phyloP scores from a whole-genome alignment of 768 basidiomycete genomes.

The Amanita molliuscula region DNA sequence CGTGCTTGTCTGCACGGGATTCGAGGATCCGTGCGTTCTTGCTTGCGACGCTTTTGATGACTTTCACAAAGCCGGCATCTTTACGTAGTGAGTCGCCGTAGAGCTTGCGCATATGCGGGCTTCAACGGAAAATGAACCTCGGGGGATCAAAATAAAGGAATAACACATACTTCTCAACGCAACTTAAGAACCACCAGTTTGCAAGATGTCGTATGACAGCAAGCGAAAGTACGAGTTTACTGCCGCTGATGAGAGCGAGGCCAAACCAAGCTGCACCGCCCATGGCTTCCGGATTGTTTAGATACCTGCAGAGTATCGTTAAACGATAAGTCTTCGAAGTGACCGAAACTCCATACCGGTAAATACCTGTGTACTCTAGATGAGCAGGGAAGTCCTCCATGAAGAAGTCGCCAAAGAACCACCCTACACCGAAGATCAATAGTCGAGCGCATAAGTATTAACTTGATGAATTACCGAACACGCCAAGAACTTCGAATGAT shows the following conservation, averaged over 20 bases:
- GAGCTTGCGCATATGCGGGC: conserved; percentile 96
- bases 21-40: conserved; percentile 74
- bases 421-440: conserved; percentile 40
- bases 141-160: background rate
- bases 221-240: conserved; percentile 80
- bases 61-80: conserved; percentile 96
- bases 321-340: background rate
- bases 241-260: conserved; percentile 82
- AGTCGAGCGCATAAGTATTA: background rate
- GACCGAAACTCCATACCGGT: conserved; percentile 42
- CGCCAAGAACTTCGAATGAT: conserved; percentile 86
- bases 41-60: conserved; percentile 88
- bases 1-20: conserved; percentile 68
- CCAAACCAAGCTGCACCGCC: conserved; percentile 96
- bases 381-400: conserved; percentile 87
- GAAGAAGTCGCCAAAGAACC: conserved; percentile 99
- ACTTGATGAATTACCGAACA: conserved; percentile 52
- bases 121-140: conserved; percentile 18
- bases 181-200: conserved; percentile 94
- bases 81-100: conserved; percentile 91
- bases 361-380: conserved; percentile 94
- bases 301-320: conserved; percentile 40
- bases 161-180: conserved; percentile 75
- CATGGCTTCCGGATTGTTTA: conserved; percentile 95
- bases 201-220: conserved; percentile 80